Percentiles rank a stretch among this genome's conserved stretches.
Conservation (phyloP, 805 yeast genomes). For the Saccharomycopsis amapae region DNA sequence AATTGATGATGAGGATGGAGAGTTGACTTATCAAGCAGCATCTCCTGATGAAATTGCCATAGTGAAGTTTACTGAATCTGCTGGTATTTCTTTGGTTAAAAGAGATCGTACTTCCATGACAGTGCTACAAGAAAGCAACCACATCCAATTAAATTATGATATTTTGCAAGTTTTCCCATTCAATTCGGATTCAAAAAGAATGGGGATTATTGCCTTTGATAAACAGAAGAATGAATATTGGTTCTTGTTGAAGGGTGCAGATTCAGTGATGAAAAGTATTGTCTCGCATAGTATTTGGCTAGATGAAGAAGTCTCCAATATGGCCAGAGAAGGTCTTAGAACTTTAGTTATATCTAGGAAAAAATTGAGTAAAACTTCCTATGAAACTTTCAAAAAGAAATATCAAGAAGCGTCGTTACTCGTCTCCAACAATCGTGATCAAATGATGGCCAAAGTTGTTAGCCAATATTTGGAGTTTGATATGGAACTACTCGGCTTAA, state of each 20-base stretch:
- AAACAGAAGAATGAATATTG: slow-evolving; percentile 58
- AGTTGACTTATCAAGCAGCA: slow-evolving; percentile 85
- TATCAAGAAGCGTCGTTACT: slow-evolving; percentile 70
- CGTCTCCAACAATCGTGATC: slow-evolving; percentile 69
- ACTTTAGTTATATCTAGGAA: slow-evolving; percentile 92
- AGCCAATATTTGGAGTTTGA: slow-evolving; percentile 69
- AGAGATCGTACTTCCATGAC: slow-evolving; percentile 78
- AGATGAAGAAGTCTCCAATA: slow-evolving; percentile 93
- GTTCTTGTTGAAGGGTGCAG: slow-evolving; percentile 95
- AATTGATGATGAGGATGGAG: slow-evolving; percentile 71
- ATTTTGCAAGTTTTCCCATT: slow-evolving; percentile 87
- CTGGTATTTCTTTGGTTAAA: slow-evolving; percentile 72
- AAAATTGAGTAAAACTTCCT: slow-evolving; percentile 45
- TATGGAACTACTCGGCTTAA: slow-evolving; percentile 79
- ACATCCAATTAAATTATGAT: slow-evolving; percentile 40
- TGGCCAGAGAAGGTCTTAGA: slow-evolving; percentile 97
- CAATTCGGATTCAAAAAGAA: slow-evolving; percentile 89
- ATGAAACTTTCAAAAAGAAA: slow-evolving; percentile 54
- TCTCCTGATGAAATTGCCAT: slow-evolving; percentile 98
- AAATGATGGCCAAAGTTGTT: slow-evolving; percentile 61
- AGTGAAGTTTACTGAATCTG: slow-evolving; percentile 80
- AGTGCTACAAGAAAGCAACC: slow-evolving; percentile 54
- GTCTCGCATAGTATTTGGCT: slow-evolving; percentile 91
- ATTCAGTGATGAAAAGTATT: slow-evolving; percentile 80
- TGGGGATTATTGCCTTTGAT: slow-evolving; percentile 83